Base-by-base conservation (phyloP, 164 flowering plant species). In the Dillenia suffruticosa region DNA sequence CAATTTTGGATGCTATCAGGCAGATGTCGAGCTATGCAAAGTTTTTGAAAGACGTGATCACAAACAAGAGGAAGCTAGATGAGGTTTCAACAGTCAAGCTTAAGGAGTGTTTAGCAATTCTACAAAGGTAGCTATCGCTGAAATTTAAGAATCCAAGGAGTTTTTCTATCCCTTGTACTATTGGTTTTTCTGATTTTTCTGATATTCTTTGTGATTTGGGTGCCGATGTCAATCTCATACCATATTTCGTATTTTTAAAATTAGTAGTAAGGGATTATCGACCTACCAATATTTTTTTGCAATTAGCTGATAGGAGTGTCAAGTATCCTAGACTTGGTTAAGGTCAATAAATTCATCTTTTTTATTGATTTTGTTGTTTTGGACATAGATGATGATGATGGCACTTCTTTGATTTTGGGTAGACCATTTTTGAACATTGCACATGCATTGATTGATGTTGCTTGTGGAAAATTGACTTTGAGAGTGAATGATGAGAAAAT, bases 131-230 rank as follows among this genome's bases (percentile, higher is more conserved):
- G 11, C 10, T 62, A 6, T 57, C 57, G 8, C 57, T 26, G 14
- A 62, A 51, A 22, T 54, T 51, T 5, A 51, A 62, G 12, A 57
- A 62, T 44, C 65, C 49, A 0, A 57, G 65, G 5, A 51, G 54
- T 17, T 44, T 52, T 26, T 10, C 40, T 44, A 61, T 61, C 15
- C 49, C 65, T 7, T 62, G 44, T 11, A n/a, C 51, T 19, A 53
- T 53, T 53, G 26, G 56, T 1, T 10, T 7, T 53, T 8, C 19
- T 10, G 1, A 15, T 7, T 53, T 53, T 53, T 12, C 8, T 15
- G 10, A 5, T 15, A 12, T 10, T 8, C 11, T 53, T 6, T 53
- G 56, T 53, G 56, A 53, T 53, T 17, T 53, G 9, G 56, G 56
- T 53, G 56, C 40, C 5, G 10, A 0, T 5, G 19, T 53, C 10